Base-by-base conservation (phyloP, 2,329 filamentous ascomycete species). In the Sporothrix humicola region DNA sequence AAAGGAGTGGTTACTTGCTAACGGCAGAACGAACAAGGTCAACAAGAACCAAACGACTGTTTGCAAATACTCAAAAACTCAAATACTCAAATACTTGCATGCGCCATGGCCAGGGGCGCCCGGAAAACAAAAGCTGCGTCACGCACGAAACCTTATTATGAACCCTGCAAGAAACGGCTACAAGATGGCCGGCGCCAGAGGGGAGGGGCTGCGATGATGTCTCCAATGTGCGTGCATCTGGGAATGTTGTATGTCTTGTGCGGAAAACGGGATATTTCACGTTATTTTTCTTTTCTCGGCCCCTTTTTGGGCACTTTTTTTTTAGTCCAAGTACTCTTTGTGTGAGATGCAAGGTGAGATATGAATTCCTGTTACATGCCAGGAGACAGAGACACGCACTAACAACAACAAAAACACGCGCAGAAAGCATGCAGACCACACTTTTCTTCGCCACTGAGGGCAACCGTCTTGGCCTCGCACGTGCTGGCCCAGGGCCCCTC, bases 71-170 rank as follows among this genome's bases (percentile, higher is more conserved):
- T 26, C 23, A 66, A 66, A 46, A 26, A 65, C 20, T 26, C 23
- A 20, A 42, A 46, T 65, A 42, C 42, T 65, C 61, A 42, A 61
- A n/a, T 42, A 61, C 17, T 31, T 26, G 17, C 61, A 48, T 66
- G 42, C 42, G 26, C 61, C 61, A 48, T n/a, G 61, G 61, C 61
- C 42, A 48, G 61, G 61, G 61, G 42, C 61, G 10, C n/a, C n/a
- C 12, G 42, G 42, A 26, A 46, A 48, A 65, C 37, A 20, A 46
- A 65, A 23, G 42, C 42, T 26, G 61, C 42, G 42, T 48, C 61
- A 65, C 59, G 59, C 59, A 65, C 42, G 42, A 65, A 65, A 66
- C 61, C n/a, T 48, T 48, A 48, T 66, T 48, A 46, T 66, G 17
- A 65, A 65, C 61, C 58, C 58, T 63, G 31, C 61, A 66, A 66